These are phyloP conservation scores for Crotalaria pallida DNA, from an alignment of 306 rosid species.

Conservation along the genomic window DNA sequence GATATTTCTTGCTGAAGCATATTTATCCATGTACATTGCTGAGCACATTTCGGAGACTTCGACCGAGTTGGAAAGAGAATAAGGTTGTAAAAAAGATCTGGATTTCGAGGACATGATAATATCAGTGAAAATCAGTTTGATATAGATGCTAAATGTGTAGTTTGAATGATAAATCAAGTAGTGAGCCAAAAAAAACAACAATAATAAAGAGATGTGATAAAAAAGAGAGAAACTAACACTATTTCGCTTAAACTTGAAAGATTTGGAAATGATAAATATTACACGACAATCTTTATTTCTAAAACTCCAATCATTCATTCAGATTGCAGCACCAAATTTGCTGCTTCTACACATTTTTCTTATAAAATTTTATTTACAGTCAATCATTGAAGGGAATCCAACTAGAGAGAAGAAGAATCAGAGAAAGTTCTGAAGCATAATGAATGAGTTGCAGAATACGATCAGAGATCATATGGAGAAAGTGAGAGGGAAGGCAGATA, in stretches of 20 bases:
- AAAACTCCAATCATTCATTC: neutral
- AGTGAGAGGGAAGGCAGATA: too few relatives aligned
- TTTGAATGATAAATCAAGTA: neutral
- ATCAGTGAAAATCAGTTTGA: neutral
- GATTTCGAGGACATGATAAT: neutral
- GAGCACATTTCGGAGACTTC: neutral
- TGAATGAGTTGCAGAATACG: too few relatives aligned
- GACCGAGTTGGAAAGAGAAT: neutral
- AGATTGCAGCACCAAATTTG: too few relatives aligned
- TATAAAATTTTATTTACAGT: too few relatives aligned
- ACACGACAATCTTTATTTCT: neutral
- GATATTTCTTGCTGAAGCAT: constrained; percentile 2
- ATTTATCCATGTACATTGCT: neutral
- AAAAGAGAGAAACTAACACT: neutral
- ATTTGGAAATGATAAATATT: neutral
- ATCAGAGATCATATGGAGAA: too few relatives aligned
- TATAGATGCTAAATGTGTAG: neutral
- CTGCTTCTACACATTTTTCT: too few relatives aligned
- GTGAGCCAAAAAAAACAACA: neutral
- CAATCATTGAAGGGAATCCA: too few relatives aligned
- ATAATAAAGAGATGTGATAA: neutral
- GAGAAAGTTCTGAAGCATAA: too few relatives aligned
- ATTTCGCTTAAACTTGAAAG: neutral
- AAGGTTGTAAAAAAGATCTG: neutral
- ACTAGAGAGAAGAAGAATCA: too few relatives aligned